A percentile compares a stretch with the other conserved stretches of the same genome.
Conservation (phyloP, 1,284 basidiomycete genomes). For the Bothia castanella region DNA sequence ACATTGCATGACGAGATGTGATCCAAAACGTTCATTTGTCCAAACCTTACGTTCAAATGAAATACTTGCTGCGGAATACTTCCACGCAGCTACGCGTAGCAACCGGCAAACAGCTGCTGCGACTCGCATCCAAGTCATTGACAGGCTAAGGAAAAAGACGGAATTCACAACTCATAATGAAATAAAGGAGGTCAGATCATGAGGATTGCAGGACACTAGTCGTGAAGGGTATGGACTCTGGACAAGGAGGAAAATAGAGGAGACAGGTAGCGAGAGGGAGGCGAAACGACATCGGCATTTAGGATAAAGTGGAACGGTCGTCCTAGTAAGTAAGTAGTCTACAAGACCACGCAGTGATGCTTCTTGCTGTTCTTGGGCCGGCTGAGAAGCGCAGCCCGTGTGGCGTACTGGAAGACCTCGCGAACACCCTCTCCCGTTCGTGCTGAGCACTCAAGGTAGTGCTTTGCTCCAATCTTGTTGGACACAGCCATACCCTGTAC, state of each 20-base stretch:
- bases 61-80: constrained; percentile 18
- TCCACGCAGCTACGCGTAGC: constrained; percentile 10
- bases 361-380: constrained; percentile 43
- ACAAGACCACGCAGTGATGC: constrained; percentile 53
- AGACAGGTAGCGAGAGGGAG: constrained; percentile 16
- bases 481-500: constrained; percentile 78
- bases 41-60: neutral
- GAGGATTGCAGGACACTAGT: constrained; percentile 37
- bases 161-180: constrained; percentile 20
- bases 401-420: constrained; percentile 90
- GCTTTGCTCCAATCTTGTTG: constrained; percentile 84
- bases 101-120: constrained; percentile 17
- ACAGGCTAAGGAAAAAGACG: constrained; percentile 1
- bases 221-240: constrained; percentile 38
- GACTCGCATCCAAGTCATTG: neutral
- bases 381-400: constrained; percentile 70
- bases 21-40: neutral
- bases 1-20: neutral
- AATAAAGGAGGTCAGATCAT: constrained; percentile 34
- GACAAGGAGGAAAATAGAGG: constrained; percentile 16
- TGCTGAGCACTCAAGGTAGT: constrained; percentile 89
- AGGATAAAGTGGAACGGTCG: constrained; percentile 14
- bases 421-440: constrained; percentile 87
- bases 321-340: constrained; percentile 34
- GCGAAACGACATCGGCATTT: constrained; percentile 23